Evolutionary conservation across 2,329 filamentous ascomycete species (phyloP).

Genomic region (Akanthomyces lecanii): DNA sequence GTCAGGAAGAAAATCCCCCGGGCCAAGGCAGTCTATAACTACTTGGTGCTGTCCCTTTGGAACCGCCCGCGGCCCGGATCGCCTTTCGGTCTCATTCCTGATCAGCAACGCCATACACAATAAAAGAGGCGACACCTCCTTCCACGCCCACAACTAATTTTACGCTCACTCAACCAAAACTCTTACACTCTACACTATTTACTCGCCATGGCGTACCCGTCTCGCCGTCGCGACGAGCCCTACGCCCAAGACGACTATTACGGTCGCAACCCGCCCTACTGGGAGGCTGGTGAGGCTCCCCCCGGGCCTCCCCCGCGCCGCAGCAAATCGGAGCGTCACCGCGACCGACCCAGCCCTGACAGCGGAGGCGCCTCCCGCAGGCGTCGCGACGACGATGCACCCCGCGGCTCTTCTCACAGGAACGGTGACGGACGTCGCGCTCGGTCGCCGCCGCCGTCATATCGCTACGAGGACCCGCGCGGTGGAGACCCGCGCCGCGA

Average conservation of each 20-base stretch:
- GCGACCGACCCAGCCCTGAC: conserved; percentile 20
- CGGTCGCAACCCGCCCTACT: conserved; percentile 19
- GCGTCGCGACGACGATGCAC: neutral
- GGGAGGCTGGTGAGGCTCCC: conserved; percentile 11
- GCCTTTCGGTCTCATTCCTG: neutral
- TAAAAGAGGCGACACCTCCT: neutral
- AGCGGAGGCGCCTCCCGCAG: conserved; percentile 11
- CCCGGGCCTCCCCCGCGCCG: conserved; percentile 20
- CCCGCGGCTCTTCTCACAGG: neutral
- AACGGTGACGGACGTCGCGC: neutral
- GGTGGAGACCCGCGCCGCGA: conserved; percentile 9
- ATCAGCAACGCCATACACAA: neutral
- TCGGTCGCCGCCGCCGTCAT: conserved; percentile 4
- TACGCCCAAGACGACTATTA: conserved; percentile 23
- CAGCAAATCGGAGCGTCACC: conserved; percentile 24
- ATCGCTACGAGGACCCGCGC: conserved; percentile 1
- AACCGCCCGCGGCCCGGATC: neutral
- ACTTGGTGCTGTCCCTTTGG: neutral
- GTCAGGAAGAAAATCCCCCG: neutral
- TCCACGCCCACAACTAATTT: neutral
- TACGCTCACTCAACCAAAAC: neutral
- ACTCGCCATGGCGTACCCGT: conserved; percentile 25
- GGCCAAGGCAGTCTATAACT: neutral
- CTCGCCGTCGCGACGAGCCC: conserved; percentile 23
- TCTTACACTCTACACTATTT: neutral